Percentiles rank a stretch among this genome's conserved stretches.
These are phyloP conservation scores for Zangia roseola DNA, from an alignment of 768 basidiomycete species.

Conservation along the genomic window DNA sequence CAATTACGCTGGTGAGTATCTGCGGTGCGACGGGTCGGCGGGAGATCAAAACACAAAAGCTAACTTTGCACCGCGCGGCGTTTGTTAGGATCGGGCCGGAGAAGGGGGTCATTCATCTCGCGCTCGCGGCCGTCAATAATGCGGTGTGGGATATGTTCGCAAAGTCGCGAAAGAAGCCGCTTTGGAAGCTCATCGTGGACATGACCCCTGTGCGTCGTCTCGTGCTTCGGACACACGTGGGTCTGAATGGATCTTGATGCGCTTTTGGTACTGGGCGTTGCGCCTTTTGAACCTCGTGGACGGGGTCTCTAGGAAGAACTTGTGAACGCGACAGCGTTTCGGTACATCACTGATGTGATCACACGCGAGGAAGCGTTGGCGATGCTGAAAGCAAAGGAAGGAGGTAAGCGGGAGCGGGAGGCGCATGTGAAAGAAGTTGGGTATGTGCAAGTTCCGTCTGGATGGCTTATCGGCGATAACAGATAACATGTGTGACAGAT, in stretches of 20 bases:
- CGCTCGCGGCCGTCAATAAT: slow-evolving; percentile 84
- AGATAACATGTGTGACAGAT: slow-evolving; percentile 42
- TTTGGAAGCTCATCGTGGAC: slow-evolving; percentile 91
- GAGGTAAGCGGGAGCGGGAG: slow-evolving; percentile 75
- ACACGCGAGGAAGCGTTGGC: slow-evolving; percentile 84
- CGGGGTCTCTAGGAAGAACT: slow-evolving; percentile 58
- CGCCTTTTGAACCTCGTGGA: slow-evolving; percentile 3
- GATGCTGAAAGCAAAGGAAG: slow-evolving; percentile 72
- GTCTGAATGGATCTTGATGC: neutral
- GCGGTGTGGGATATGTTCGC: slow-evolving; percentile 93
- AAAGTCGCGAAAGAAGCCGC: slow-evolving; percentile 70
- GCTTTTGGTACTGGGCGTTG: neutral
- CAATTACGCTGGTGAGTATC: slow-evolving; percentile 77
- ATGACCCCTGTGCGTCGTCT: slow-evolving; percentile 62
- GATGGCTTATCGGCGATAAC: slow-evolving; percentile 5
- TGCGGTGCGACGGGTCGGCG: neutral
- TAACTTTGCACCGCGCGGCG: slow-evolving; percentile 1
- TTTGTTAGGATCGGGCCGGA: slow-evolving; percentile 78
- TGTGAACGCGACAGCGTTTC: slow-evolving; percentile 71
- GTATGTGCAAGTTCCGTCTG: slow-evolving; percentile 31
- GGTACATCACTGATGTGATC: slow-evolving; percentile 90
- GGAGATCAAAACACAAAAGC: neutral
- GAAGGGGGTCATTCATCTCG: slow-evolving; percentile 90
- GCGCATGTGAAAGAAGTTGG: slow-evolving; percentile 66
- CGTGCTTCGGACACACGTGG: slow-evolving; percentile 9